Base-by-base conservation (phyloP, 192 early-diverging fungal species). In the Neocallimastix lanati region DNA sequence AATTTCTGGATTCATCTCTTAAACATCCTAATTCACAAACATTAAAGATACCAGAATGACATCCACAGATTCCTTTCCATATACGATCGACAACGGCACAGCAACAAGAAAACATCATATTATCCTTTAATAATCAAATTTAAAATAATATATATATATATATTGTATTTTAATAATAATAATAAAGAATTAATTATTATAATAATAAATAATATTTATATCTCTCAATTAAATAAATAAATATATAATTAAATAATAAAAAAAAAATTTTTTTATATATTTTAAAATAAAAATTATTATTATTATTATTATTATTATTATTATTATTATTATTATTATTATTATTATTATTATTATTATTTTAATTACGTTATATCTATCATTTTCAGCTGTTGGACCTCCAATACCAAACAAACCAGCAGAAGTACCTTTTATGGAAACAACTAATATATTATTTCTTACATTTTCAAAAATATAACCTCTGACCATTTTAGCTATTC, bases 21-120 rank as follows among this genome's bases (percentile, higher is more conserved):
- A 50, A 21, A 50, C 40, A 50, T 13, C 1, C 21, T 1, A 21
- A 21, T 50, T 50, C 40, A 50, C 40, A 50, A 21, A 18, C 21
- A 2, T 21, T 21, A 4, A 1, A 84, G 0, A 86, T 84, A 0
- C 86, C 84, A 30, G 84, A 83, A 80, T 91, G 90, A 85, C 97
- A 98, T 81, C 89, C 89, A 83, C 97, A 98, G 5, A 98, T 92
- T 0, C 92, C 84, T 4, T 82, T 84, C 97, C 97, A 98, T 0
- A 86, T 87, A 36, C 90, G 90, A 77, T 91, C 90, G 14, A 92
- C 93, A 50, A 91, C 90, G 13, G 91, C 97, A 85, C 97, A 98
- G 85, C 97, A 98, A 86, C 97, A 98, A 3, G 94, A 96, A 81
- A 97, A 98, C 80, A 98, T 88, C 15, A 93, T 86, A 83, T 98